Evolutionary conservation across 768 basidiomycete species (phyloP), one percentile per base, ranked within the genome.

Genomic region (Lentinula guzmanii): DNA sequence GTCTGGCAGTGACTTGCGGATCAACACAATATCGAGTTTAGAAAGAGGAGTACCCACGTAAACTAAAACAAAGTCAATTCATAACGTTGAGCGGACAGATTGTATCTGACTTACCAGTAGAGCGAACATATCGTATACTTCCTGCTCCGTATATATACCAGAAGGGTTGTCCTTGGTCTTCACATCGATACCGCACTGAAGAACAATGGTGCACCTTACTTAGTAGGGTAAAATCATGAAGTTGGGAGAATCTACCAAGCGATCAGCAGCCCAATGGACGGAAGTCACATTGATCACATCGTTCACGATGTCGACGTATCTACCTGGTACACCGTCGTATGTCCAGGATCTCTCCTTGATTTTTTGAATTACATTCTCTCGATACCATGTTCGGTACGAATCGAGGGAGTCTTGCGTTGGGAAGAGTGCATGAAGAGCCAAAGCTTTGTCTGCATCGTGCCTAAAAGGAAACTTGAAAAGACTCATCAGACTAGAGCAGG

Each of bases 241-340:
- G 11, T 1, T 28, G 43, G 28, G 3, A 28, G 3, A 33, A 67
- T 74, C 28, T 52, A 78, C 78, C 21, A 79, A 60, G 59, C 71
- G 66, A 58, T 76, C 72, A 2, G 77, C 74, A 31, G 74, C 73
- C 71, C 79, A 78, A 58, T 79, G 74, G 0, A 76, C 72, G 2
- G 72, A 69, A 18, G 74, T 71, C 9, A 77, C 68, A 56, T 82
- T 82, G 68, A 81, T 71, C 10, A 84, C 80, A 61, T 82, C 78
- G 42, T 74, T 71, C 16, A 81, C 77, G 61, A 84, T 73, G 64
- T 85, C 79, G 59, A 84, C 66, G 39, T 74, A 75, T 45, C 65
- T 71, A 41, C 75, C 76, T 7, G 71, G 65, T 16, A 72, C 63
- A 34, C 71, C 71, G n/a, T 69, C 63, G 54, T 75, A 73, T 62